These are phyloP conservation scores for Cladosporium sp. DNA, from an alignment of 2,329 filamentous ascomycete genomes.

Conservation along the genomic window DNA sequence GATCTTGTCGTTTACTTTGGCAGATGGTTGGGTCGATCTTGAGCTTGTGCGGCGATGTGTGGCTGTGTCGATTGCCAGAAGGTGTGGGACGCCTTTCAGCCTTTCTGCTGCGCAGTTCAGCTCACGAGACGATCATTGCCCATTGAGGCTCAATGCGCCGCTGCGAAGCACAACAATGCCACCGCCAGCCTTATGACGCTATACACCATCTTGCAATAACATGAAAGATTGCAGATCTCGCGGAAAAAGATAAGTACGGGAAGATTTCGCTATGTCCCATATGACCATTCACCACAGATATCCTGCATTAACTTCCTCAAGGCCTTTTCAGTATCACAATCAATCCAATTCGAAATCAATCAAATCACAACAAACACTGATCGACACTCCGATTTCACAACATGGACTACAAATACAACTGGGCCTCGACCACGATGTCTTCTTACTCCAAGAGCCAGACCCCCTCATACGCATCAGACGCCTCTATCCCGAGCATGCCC, in stretches of 20 bases:
- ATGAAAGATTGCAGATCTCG: background rate
- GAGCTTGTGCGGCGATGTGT: background rate
- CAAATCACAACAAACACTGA: background rate
- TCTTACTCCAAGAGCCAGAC: background rate
- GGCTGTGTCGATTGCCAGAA: slow-evolving; percentile 7
- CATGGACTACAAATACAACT: background rate
- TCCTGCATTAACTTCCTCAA: background rate
- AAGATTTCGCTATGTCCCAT: background rate
- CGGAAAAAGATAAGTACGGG: background rate
- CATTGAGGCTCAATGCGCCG: background rate
- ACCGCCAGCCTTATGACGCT: background rate
- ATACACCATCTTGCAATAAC: background rate
- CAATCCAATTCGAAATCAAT: background rate
- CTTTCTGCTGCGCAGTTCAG: background rate
- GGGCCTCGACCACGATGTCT: background rate
- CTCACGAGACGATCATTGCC: background rate
- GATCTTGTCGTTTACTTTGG: background rate
- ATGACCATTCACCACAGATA: background rate
- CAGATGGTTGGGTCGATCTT: background rate
- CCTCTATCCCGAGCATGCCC: background rate
- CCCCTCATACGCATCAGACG: background rate
- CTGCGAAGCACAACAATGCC: background rate
- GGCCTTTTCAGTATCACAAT: background rate
- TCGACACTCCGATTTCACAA: background rate
- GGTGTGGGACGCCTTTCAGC: background rate